Conservation (phyloP, 129 eudicot genomes). For the Escallonia herrerae region DNA sequence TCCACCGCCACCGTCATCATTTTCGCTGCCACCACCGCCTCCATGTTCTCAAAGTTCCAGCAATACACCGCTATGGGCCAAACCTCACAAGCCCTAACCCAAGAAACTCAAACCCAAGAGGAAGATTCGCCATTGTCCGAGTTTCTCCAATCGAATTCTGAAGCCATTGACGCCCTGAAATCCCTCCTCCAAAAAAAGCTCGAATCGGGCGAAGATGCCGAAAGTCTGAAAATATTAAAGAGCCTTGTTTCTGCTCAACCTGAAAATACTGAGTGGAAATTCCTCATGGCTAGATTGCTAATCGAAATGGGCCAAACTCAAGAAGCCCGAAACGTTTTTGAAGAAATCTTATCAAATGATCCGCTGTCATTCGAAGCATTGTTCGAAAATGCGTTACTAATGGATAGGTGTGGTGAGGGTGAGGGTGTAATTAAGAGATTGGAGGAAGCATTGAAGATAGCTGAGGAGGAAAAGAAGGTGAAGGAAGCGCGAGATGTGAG, state of each 20-base stretch:
- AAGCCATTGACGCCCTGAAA: conserved; percentile 40
- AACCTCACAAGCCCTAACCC: conserved; percentile 13
- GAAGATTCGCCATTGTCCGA: conserved; percentile 19
- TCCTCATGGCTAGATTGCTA: conserved; percentile 45
- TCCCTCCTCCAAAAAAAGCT: conserved; percentile 36
- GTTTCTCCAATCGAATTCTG: conserved; percentile 39
- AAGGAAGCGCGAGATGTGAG: conserved; percentile 64
- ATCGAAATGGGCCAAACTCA: conserved; percentile 52
- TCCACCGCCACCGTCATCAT: conserved; percentile 41
- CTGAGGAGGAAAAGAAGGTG: conserved; percentile 40
- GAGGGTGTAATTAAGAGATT: conserved; percentile 42
- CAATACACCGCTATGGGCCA: conserved; percentile 42
- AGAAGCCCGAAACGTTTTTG: conserved; percentile 44
- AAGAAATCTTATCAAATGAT: conserved; percentile 34
- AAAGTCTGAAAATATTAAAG: conserved; percentile 32
- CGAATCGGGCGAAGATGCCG: conserved; percentile 57
- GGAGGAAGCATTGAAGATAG: conserved; percentile 51
- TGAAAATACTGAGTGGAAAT: conserved; percentile 38
- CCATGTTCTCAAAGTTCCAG: conserved; percentile 29
- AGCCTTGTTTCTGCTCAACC: conserved; percentile 55
- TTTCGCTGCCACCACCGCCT: conserved; percentile 39
- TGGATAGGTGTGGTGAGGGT: conserved; percentile 54
- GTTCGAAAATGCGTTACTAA: conserved; percentile 54
- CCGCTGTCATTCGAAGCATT: conserved; percentile 57
- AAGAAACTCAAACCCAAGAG: conserved; percentile 5